Evolutionary conservation across 1,284 basidiomycete genomes (phyloP).

Genomic region (Ustilago shanxiensis): DNA sequence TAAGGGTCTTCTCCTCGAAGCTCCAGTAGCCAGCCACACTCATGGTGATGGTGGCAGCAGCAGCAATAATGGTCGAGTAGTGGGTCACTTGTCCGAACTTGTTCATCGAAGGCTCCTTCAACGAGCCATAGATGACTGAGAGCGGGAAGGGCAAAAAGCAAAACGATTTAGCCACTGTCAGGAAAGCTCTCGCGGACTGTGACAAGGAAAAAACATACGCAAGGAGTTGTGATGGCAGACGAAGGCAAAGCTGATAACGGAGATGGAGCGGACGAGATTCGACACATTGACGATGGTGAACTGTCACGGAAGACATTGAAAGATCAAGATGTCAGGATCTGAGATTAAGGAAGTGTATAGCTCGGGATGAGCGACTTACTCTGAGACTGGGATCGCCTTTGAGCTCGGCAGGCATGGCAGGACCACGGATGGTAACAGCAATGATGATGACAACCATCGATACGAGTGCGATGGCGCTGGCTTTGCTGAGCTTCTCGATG

Average conservation of each 20-base stretch:
- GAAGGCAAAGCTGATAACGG: constrained; percentile 70
- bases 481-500: constrained; percentile 95
- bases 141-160: not conserved
- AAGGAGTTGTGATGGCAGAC: constrained; percentile 70
- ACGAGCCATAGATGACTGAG: constrained; percentile 83
- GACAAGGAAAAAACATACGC: constrained; percentile 8
- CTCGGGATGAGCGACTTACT: constrained; percentile 5
- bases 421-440: constrained; percentile 87
- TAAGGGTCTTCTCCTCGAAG: constrained; percentile 91
- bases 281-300: constrained; percentile 89
- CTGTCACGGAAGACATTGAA: not conserved
- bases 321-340: not conserved
- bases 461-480: constrained; percentile 80
- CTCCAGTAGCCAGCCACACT: constrained; percentile 91
- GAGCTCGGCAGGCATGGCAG: constrained; percentile 81
- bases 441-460: constrained; percentile 95
- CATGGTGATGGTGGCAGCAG: constrained; percentile 72
- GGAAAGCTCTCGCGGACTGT: not conserved
- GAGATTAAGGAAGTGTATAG: not conserved
- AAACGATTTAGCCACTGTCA: not conserved
- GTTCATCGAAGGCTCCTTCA: constrained; percentile 92
- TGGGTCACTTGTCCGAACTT: constrained; percentile 94
- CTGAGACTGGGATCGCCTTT: constrained; percentile 76
- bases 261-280: constrained; percentile 64
- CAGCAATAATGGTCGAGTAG: constrained; percentile 69